Base-by-base conservation (phyloP, 2,329 filamentous ascomycete genomes). In the Pyrenophora seminiperda region DNA sequence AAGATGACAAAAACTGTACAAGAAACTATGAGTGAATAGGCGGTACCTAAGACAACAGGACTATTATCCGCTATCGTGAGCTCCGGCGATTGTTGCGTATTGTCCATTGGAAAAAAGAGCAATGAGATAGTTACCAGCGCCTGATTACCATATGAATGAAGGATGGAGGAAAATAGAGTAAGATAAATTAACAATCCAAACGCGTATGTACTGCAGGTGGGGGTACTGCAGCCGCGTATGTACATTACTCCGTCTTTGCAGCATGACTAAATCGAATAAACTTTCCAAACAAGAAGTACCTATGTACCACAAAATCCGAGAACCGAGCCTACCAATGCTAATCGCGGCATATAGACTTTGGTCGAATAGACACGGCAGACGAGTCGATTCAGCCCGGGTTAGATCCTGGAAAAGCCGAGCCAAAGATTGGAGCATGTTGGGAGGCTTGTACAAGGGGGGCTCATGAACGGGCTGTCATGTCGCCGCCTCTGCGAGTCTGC, bases 1-100 rank as follows among this genome's bases (percentile, higher is more conserved):
- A 65, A 49, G 15, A 31, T 55, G 22, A 65, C 59, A 42, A 64
- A 65, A 4, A 50, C n/a, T 2, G 59, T 65, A 10, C 50, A 49
- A 6, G 62, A 48, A 4, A 61, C 18, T 15, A 65, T 61, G 42
- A 63, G 50, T 6, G 61, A 13, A 2, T 51, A 62, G 3, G 59
- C 51, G 6, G 59, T 57, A 13, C 57, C 54, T 15, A 56, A 18
- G 13, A 65, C 33, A 13, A 44, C 41, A 24, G 57, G 40, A 13
- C 61, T 57, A 43, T 43, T 59, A 34, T 61, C 47, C 22, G 62
- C 49, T 20, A 46, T 54, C 37, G 64, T 44, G 41, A 53, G 64
- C 3, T 48, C 43, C 17, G 49, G 37, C 10, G 53, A 41, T 18
- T 18, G 17, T 11, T 20, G 31, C 22, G 46, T 30, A 5, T 54